Conservation (phyloP, 345 rosid genomes). For the Stellera chamaejasme region DNA sequence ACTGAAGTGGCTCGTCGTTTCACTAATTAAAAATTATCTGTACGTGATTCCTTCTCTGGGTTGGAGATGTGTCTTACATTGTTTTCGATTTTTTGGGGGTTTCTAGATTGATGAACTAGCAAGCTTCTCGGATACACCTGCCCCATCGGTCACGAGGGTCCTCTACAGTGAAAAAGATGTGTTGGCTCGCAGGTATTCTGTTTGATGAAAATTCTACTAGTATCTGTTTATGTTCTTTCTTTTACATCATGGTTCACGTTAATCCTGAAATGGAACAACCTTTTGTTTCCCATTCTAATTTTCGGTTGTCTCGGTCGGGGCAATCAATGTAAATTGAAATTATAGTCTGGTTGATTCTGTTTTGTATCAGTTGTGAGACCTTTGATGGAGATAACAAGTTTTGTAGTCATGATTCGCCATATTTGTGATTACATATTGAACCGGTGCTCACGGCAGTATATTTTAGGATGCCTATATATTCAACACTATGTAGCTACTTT, state of each 20-base stretch:
- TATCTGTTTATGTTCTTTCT: background rate
- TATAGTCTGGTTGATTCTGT: no score
- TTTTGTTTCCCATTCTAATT: background rate
- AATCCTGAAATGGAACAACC: no score
- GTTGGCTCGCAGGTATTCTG: slow-evolving; percentile 58
- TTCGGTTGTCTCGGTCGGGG: background rate
- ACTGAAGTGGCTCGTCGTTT: background rate
- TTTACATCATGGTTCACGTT: no score
- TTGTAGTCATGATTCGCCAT: no score
- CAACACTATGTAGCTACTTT: no score
- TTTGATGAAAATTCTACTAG: background rate
- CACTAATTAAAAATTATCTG: background rate
- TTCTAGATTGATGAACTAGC: slow-evolving; percentile 80
- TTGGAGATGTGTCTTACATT: background rate
- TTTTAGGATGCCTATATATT: no score
- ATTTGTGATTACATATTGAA: no score
- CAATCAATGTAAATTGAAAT: no score
- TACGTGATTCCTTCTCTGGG: background rate
- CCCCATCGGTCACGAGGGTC: slow-evolving; percentile 84
- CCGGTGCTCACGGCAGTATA: no score
- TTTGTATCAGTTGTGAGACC: no score
- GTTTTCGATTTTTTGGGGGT: slow-evolving; percentile 2
- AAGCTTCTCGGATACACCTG: slow-evolving; percentile 70
- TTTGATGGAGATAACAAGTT: no score
- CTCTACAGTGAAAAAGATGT: slow-evolving; percentile 78